phyloP scores from a whole-genome alignment of 306 rosid species.

The Vigna reflexopilosa region DNA sequence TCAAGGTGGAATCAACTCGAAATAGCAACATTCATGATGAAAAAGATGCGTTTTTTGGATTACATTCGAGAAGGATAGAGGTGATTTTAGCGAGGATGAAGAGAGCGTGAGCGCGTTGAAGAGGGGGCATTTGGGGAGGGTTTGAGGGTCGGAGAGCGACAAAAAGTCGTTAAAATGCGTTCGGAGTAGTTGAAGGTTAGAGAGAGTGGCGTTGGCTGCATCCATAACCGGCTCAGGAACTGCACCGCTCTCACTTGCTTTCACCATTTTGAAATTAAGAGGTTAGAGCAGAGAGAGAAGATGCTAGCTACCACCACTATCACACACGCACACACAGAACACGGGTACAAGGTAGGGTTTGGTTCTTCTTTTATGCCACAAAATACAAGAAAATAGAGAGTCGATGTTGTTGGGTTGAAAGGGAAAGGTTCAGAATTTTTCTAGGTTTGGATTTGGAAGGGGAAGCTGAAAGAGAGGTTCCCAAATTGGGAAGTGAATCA shows the following conservation, averaged over 20 bases:
- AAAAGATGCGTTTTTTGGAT: not conserved
- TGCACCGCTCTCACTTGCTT: conserved; percentile 51
- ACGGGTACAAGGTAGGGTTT: not conserved
- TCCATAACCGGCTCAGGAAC: conserved; percentile 77
- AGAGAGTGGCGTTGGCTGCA: conserved; percentile 62
- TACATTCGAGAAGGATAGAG: too few relatives aligned
- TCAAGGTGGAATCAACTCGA: conserved; percentile 17
- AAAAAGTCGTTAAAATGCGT: conserved; percentile 56
- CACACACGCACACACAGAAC: not conserved
- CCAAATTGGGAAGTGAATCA: too few relatives aligned
- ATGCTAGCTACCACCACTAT: not conserved
- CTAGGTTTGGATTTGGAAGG: too few relatives aligned
- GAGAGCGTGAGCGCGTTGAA: conserved; percentile 81
- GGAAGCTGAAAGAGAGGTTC: too few relatives aligned
- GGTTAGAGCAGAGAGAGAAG: not conserved
- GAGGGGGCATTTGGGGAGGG: conserved; percentile 76
- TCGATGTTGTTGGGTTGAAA: not conserved
- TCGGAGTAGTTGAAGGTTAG: conserved; percentile 56
- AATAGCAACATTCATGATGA: not conserved
- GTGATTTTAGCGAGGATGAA: conserved; percentile 73
- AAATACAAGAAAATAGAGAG: not conserved
- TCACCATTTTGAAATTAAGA: conserved; percentile 51
- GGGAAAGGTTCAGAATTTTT: too few relatives aligned
- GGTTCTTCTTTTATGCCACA: not conserved
- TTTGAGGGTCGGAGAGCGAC: conserved; percentile 67